These are phyloP conservation scores for Fistulifera solaris DNA, from an alignment of 108 stramenopile genomes.

Conservation along the genomic window DNA sequence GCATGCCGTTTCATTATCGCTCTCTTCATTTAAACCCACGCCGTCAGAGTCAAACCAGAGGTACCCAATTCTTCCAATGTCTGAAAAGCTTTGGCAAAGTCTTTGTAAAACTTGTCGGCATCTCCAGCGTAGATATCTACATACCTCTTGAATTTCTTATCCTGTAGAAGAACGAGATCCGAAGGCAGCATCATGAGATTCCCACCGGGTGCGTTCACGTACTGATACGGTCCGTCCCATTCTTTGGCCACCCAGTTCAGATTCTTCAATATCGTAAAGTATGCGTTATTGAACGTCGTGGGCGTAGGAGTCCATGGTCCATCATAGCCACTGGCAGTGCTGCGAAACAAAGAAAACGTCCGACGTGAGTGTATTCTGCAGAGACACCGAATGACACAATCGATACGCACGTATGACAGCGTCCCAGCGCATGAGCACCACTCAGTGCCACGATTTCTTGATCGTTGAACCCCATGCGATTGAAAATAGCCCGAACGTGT, in stretches of 20 bases:
- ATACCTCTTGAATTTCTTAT: conserved; percentile 60
- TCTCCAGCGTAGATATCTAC: conserved; percentile 61
- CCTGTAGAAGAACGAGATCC: conserved; percentile 66
- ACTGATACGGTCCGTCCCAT: conserved; percentile 69
- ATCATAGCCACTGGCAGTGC: conserved; percentile 60
- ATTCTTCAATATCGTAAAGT: conserved; percentile 51
- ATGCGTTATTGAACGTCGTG: conserved; percentile 64
- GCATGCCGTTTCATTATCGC: too few relatives aligned
- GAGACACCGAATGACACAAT: too few relatives aligned
- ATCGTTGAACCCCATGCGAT: conserved; percentile 90
- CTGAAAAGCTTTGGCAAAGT: conserved; percentile 70
- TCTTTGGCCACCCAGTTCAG: conserved; percentile 52
- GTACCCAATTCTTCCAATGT: conserved; percentile 64
- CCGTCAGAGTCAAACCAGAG: conserved; percentile 20
- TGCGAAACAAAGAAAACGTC: not conserved
- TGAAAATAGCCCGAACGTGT: conserved; percentile 72
- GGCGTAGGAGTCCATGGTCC: conserved; percentile 82
- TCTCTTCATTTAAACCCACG: conserved; percentile 31
- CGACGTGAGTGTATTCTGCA: conserved; percentile 16
- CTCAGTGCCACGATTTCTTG: conserved; percentile 73
- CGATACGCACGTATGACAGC: conserved; percentile 74
- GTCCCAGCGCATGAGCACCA: conserved; percentile 88
- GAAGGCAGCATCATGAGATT: conserved; percentile 80
- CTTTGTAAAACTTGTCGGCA: conserved; percentile 44
- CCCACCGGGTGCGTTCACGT: conserved; percentile 42